Percentiles rank a stretch among this genome's conserved stretches.
phyloP scores from a whole-genome alignment of 805 yeast species.

The Ogataea degrootiae region DNA sequence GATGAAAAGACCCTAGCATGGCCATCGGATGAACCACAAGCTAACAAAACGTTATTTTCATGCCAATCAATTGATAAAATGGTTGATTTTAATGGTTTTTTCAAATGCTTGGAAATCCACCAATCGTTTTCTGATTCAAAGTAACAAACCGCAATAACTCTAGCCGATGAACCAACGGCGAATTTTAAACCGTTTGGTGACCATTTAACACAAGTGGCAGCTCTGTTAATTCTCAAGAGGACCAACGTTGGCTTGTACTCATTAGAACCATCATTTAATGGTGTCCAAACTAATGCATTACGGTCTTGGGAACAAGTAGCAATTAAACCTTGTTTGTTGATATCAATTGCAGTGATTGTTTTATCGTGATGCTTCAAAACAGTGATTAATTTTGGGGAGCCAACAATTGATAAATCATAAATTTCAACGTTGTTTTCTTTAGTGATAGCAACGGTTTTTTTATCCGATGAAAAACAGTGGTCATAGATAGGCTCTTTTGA shows the following conservation, averaged over 20 bases:
- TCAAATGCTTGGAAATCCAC: constrained; percentile 99
- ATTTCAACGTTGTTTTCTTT: constrained; percentile 73
- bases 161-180: constrained; percentile 95
- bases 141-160: constrained; percentile 92
- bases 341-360: constrained; percentile 90
- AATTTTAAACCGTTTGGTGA: constrained; percentile 92
- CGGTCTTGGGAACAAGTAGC: constrained; percentile 98
- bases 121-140: constrained; percentile 95
- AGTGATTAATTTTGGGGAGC: constrained; percentile 59
- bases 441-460: constrained; percentile 67
- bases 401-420: constrained; percentile 49
- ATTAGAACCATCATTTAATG: constrained; percentile 45
- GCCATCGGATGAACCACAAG: constrained; percentile 91
- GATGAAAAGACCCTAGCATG: constrained; percentile 87
- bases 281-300: constrained; percentile 96
- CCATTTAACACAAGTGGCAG: constrained; percentile 94
- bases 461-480: constrained; percentile 78
- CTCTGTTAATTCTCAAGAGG: constrained; percentile 84
- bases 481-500: constrained; percentile 87
- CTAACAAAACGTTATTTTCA: constrained; percentile 81
- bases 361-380: constrained; percentile 83
- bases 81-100: constrained; percentile 89
- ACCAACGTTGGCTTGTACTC: constrained; percentile 81
- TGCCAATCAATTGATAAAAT: constrained; percentile 87
- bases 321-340: constrained; percentile 81